Evolutionary conservation across 805 yeast species (phyloP).

Genomic region (Komagataella ulmi): DNA sequence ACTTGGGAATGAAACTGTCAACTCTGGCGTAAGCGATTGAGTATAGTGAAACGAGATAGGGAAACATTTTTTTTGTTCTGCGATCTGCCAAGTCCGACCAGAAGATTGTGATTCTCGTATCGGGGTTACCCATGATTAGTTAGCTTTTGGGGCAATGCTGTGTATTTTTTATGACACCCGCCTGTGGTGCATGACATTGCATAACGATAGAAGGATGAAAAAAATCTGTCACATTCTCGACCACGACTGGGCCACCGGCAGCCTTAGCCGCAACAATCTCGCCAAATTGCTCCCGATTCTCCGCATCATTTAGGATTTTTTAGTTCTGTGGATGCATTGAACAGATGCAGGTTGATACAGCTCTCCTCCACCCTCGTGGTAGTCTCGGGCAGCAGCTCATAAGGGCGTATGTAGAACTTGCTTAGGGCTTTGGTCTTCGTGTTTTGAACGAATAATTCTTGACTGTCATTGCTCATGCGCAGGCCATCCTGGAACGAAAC

Average conservation of each 20-base stretch:
- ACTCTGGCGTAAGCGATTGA: neutral
- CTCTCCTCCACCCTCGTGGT: slow-evolving; percentile 38
- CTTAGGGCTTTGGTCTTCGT: slow-evolving; percentile 14
- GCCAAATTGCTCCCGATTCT: neutral
- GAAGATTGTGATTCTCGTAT: neutral
- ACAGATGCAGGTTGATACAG: slow-evolving; percentile 36
- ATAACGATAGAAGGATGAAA: neutral
- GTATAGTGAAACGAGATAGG: neutral
- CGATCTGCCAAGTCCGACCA: neutral
- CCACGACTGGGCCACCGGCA: neutral
- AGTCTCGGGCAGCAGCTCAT: slow-evolving; percentile 48
- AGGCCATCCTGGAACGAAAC: slow-evolving; percentile 6
- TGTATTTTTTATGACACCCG: neutral
- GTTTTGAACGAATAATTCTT: slow-evolving; percentile 10
- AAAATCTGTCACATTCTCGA: neutral
- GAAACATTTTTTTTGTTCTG: neutral
- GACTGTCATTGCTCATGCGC: neutral
- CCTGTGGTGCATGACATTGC: neutral
- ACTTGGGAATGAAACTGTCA: neutral
- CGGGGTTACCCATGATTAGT: neutral
- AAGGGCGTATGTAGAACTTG: slow-evolving; percentile 29
- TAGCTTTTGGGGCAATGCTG: neutral
- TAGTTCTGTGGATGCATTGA: slow-evolving; percentile 24
- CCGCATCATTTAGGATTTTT: neutral
- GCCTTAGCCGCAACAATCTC: neutral